Base-by-base conservation (phyloP, 2,329 filamentous ascomycete species). In the Penicillium janthinellum region DNA sequence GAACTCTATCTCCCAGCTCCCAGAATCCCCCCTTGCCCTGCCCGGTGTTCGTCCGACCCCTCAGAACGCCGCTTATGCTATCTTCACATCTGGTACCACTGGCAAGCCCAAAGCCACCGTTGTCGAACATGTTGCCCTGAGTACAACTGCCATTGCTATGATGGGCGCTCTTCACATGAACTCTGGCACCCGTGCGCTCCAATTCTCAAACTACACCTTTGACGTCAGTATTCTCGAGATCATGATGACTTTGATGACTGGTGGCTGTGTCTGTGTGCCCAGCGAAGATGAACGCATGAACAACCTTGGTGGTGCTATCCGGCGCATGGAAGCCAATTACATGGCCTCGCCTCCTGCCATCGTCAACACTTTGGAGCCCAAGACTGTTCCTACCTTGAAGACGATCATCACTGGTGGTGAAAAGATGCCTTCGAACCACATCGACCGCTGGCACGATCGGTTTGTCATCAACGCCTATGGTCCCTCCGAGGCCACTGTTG, bases 241-340 rank as follows among this genome's bases (percentile, higher is more conserved):
- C 1, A 79, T 87, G 58, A 81, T 82, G 0, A 81, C 83, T 0
- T 74, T 88, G 2, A 77, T 83, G 8, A 74, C 81, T 28, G 87
- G 87, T 20, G 86, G 83, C 0, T 87, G 83, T 56, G 77, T 88
- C 5, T 88, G 86, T 59, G 77, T 88, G 0, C 85, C 86, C 0
- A 80, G 81, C 5, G 74, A 81, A 1, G 70, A 78, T 5, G 81
- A 85, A 57, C 74, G 82, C 15, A 70, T 82, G 37, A 78, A 81
- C 55, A 80, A 86, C 56, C 74, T 87, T 3, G 73, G 77, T 1
- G 81, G 78, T 1, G 80, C 79, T 0, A 83, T 88, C 34, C 77
- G 78, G 5, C 71, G 78, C 0, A 82, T 84, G 77, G 71, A 80
- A 15, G 82, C 81, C 34, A 84, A 79, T 50, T 82, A 80, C 77